phyloP scores from a whole-genome alignment of 192 early-diverging fungal genomes.

The Mortierella alpina region DNA sequence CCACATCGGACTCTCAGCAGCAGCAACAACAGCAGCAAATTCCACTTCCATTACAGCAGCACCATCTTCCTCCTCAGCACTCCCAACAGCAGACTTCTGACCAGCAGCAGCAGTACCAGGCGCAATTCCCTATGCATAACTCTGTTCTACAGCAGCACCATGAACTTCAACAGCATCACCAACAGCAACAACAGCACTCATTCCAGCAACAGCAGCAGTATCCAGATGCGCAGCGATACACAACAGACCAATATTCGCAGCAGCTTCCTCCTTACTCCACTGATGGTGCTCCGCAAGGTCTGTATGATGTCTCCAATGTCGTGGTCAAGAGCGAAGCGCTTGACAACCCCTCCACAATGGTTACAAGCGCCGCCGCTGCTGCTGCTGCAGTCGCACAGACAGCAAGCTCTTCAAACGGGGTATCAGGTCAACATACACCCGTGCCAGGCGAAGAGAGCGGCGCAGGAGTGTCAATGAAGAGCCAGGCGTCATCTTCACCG shows the following conservation, averaged over 20 bases:
- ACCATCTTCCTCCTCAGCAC: conserved; percentile 12
- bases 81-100: neutral
- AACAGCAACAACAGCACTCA: conserved; percentile 10
- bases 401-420: no score
- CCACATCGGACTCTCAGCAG: conserved; percentile 5
- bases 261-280: neutral
- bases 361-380: no score
- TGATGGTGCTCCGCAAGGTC: neutral
- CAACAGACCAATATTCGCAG: conserved; percentile 9
- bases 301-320: conserved; percentile 16
- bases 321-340: conserved; percentile 18
- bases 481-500: no score
- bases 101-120: conserved; percentile 24
- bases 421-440: no score
- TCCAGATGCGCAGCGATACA: neutral
- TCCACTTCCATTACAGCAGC: conserved; percentile 6
- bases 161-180: conserved; percentile 3
- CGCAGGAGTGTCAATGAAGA: no score
- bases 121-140: conserved; percentile 9
- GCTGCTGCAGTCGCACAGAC: no score
- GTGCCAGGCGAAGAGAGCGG: no score
- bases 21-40: conserved; percentile 8
- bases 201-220: conserved; percentile 15
- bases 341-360: neutral
- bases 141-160: neutral